Percentiles rank a stretch among this genome's conserved stretches.
phyloP scores from a whole-genome alignment of 345 rosid genomes.

The Alliaria petiolata region DNA sequence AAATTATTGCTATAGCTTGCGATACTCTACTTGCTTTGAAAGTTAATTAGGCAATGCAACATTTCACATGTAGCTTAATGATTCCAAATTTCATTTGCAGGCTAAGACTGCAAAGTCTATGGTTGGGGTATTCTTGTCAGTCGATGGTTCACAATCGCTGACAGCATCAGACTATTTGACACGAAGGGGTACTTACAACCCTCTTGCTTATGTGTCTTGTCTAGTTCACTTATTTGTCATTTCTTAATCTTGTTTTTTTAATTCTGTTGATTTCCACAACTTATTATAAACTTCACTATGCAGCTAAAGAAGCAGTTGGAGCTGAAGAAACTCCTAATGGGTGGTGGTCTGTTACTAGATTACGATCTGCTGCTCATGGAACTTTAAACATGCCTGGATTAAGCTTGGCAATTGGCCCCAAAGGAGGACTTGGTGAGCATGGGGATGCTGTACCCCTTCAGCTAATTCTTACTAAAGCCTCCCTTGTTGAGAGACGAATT shows the following conservation, averaged over 20 bases:
- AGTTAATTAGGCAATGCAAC: background rate
- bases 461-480: constrained; percentile 79
- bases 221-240: background rate
- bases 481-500: constrained; percentile 94
- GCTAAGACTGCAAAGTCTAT: constrained; percentile 85
- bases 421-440: constrained; percentile 96
- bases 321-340: constrained; percentile 91
- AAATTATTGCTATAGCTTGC: background rate
- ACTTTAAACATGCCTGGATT: constrained; percentile 77
- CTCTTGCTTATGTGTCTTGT: constrained; percentile 4
- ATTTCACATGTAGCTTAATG: constrained; percentile 15
- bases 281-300: constrained; percentile 8
- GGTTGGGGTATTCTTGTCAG: constrained; percentile 69
- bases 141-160: constrained; percentile 67
- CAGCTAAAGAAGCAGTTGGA: constrained; percentile 93
- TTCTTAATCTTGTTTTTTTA: background rate
- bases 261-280: background rate
- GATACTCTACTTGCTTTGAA: background rate
- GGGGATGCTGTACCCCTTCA: constrained; percentile 93
- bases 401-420: constrained; percentile 83
- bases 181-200: constrained; percentile 57
- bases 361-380: constrained; percentile 95
- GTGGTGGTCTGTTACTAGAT: constrained; percentile 87
- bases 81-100: constrained; percentile 42
- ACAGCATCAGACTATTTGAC: constrained; percentile 66